A percentile compares a stretch with the other conserved stretches of the same genome.
phyloP scores from a whole-genome alignment of 106 monocot species.

The Phalaenopsis aphrodite region DNA sequence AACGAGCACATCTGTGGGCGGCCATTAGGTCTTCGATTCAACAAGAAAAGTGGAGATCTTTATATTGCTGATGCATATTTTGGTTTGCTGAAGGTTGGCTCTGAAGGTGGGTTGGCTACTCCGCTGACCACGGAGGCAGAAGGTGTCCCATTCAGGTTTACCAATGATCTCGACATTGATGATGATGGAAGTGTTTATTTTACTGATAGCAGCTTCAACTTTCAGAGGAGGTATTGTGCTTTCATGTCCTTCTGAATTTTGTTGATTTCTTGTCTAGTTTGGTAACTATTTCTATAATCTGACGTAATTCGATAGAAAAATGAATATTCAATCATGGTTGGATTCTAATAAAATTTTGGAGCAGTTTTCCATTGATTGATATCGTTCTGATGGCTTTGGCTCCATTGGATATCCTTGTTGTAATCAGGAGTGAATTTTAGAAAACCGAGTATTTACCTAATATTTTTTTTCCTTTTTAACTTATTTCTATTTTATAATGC shows the following conservation, averaged over 20 bases:
- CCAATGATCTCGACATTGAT: slow-evolving; percentile 60
- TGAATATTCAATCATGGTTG: not conserved
- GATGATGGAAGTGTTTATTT: slow-evolving; percentile 58
- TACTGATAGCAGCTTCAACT: slow-evolving; percentile 65
- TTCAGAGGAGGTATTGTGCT: slow-evolving; percentile 44
- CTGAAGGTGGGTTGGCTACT: slow-evolving; percentile 53
- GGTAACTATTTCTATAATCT: not conserved
- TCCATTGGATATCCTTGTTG: not conserved
- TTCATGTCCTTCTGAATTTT: slow-evolving; percentile 5
- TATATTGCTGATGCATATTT: slow-evolving; percentile 78
- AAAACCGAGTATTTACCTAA: not conserved
- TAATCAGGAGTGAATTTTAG: not conserved
- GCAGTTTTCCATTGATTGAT: not conserved
- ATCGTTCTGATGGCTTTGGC: not conserved
- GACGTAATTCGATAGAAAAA: not conserved
- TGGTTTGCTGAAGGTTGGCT: slow-evolving; percentile 56
- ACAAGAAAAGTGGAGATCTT: slow-evolving; percentile 49
- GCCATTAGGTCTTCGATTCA: slow-evolving; percentile 46
- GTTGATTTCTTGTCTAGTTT: not conserved
- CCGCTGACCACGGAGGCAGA: slow-evolving; percentile 38
- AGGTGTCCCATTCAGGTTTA: slow-evolving; percentile 49
- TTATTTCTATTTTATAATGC: too few relatives aligned
- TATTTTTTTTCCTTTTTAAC: too few relatives aligned
- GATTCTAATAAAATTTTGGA: not conserved
- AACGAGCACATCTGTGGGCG: slow-evolving; percentile 58